Base-by-base conservation (phyloP, 2,329 filamentous ascomycete species). In the Fusarium dimerum region DNA sequence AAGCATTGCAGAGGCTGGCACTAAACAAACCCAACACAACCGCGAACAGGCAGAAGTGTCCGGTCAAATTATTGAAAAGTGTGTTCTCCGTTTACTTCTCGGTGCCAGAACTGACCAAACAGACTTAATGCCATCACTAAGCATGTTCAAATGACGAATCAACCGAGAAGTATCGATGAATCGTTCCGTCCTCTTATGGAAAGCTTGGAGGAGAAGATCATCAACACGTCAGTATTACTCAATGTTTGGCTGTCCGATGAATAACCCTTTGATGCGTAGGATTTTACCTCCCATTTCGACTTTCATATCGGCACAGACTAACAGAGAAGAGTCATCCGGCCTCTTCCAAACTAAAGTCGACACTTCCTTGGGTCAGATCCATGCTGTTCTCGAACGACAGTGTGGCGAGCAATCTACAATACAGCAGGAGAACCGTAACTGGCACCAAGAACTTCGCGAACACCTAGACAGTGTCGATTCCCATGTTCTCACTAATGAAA, bases 101-200 rank as follows among this genome's bases (percentile, higher is more conserved):
- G 4, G 9, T 5, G 10, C 10, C 32, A 36, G 32, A 36, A 36
- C 32, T 36, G 13, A 36, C 13, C 32, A 36, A 15, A 12, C 32
- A 65, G 63, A 18, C 47, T 65, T 15, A 52, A 56, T 30, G 30
- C 46, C 4, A 49, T 65, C 12, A 41, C 45, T 10, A n/a, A 54
- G 26, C 41, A 52, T 15, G 13, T 62, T 12, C n/a, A 40, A 6
- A 50, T 34, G 5, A 36, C 44, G 2, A 34, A 30, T 13, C 41
- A 51, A 15, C 34, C 43, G 5, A 47, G 30, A 20, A 12, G 41
- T 15, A 39, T 45, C 6, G 36, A 39, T 3, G n/a, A 40, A 36
- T 36, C 47, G 10, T 15, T 59, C n/a, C 48, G 49, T n/a, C 20
- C 42, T n/a, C 48, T 54, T 29, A n/a, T 55, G 6, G 30, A 54